Evolutionary conservation across 1,284 basidiomycete species (phyloP), one percentile per base, ranked within the genome.

Genomic region (Thecaphora thlaspeos): DNA sequence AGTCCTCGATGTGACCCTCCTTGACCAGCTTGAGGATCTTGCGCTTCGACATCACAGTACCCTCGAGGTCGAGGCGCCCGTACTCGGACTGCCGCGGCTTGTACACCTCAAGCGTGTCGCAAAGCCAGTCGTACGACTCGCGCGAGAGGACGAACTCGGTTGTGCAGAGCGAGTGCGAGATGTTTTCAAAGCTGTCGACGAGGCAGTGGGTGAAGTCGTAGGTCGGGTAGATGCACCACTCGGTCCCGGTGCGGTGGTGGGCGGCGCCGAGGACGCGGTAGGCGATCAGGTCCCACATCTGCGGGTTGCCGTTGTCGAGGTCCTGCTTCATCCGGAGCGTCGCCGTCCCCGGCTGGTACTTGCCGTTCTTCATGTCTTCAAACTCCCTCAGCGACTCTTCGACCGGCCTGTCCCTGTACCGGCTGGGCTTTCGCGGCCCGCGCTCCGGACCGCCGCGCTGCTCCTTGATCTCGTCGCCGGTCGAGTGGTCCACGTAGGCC

Each of bases 111-210:
- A 96, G 83, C 18, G 88, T 86, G 47, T 91, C 84, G 52, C 92
- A 85, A 89, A 98, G 91, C 95, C 95, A 99, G 62, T 87, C 83
- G 79, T 98, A 98, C 77, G 98, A 95, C 38, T 91, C 88, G 80
- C 98, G 97, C 59, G 95, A 86, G 77, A 97, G 95, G 42, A 91
- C 87, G 81, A 98, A 99, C 81, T 99, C 95, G 82, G 94, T 99
- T 36, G 95, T 97, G 75, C 95, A 85, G 51, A 99, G 82, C 18
- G 95, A 95, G 74, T 98, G 95, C 2, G 94, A 96, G 56, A 99
- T 90, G 46, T 93, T 94, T 78, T 99, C 95, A 51, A 96, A 82
- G 21, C 90, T 88, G 80, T 99, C 95, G 51, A 99, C 92, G 63
- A 95, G 84, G 4, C 95, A 95, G 79, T 94, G 97, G 4, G 92